Percentiles rank a stretch among this genome's conserved stretches.
Conservation (phyloP, 495 filamentous ascomycete species). For the Schizothecium vesticola region DNA sequence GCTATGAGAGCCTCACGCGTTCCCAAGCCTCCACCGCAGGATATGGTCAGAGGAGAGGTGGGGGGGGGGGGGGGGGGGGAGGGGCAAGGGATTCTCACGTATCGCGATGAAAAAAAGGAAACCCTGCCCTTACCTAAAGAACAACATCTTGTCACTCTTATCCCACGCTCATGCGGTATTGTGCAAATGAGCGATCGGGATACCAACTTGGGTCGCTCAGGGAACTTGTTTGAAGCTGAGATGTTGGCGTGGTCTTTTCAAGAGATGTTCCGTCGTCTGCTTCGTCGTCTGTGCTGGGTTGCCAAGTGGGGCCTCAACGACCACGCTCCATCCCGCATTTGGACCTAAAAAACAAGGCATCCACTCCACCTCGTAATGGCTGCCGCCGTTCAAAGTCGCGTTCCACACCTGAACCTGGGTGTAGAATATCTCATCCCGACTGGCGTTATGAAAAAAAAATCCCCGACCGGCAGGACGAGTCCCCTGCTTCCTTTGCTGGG, state of each 20-base stretch:
- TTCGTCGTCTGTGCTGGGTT: neutral
- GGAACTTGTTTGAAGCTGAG: neutral
- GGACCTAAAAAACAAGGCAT: neutral
- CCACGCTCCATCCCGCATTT: neutral
- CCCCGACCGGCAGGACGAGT: neutral
- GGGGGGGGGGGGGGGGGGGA: neutral
- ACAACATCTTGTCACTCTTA: slow-evolving; percentile 43
- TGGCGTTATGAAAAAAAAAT: neutral
- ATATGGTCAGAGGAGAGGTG: neutral
- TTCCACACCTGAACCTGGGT: neutral
- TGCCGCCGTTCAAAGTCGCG: neutral
- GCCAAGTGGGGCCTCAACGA: neutral
- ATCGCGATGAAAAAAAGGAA: neutral
- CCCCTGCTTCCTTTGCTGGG: neutral
- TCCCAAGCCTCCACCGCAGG: neutral
- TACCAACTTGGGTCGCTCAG: neutral
- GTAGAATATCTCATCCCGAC: slow-evolving; percentile 1
- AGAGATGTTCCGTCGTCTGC: neutral
- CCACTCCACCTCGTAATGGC: neutral
- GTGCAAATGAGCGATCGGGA: neutral
- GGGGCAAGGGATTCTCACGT: neutral
- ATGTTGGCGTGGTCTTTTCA: neutral
- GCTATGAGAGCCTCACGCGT: neutral
- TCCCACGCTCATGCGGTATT: neutral
- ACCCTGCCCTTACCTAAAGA: slow-evolving; percentile 48